Base-by-base conservation (phyloP, 2,329 filamentous ascomycete genomes). In the Aureobasidium vineae region DNA sequence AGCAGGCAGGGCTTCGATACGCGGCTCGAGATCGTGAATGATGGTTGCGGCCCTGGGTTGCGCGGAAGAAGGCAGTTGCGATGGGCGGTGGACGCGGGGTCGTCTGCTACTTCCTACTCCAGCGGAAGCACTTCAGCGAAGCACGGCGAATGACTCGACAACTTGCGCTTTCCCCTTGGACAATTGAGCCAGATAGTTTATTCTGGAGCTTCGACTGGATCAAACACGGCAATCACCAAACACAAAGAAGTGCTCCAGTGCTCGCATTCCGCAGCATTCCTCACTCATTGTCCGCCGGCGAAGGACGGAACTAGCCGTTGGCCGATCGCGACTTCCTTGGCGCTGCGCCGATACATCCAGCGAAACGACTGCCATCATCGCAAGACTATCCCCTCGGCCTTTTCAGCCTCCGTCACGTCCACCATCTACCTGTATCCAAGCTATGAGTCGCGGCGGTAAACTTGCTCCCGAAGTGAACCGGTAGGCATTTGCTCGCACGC, bases 381-480 rank as follows among this genome's bases (percentile, higher is more conserved):
- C 41, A 36, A 38, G 38, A 19, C 23, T 36, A 33, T 60, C 56
- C 10, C 40, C 31, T 33, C 41, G 50, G 47, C 52, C 63, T 56
- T 23, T 23, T 36, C 66, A 66, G 40, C 36, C 61, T 40, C n/a
- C 33, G 38, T 64, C 40, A 43, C 49, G 54, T 26, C 47, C 49
- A 47, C 41, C 66, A 69, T 36, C 63, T 63, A 67, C 66, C 66
- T 66, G 40, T 67, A 72, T 69, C 72, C 74, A 87, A 92, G 90
- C 88, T 88, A 96, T 96, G 92, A 96, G 89, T 92, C 90, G 91
- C 84, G 88, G 88, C 84, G 90, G 89, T 83, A 98, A 97, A 88
- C 90, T 98, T 86, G 93, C 93, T 84, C 93, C 95, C 82, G 95
- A 99, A 90, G 93, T 97, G 84, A 98, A 98, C 86, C 90, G 92